These are phyloP conservation scores for Termitomyces titanicus DNA, from an alignment of 768 basidiomycete species.

Conservation along the genomic window DNA sequence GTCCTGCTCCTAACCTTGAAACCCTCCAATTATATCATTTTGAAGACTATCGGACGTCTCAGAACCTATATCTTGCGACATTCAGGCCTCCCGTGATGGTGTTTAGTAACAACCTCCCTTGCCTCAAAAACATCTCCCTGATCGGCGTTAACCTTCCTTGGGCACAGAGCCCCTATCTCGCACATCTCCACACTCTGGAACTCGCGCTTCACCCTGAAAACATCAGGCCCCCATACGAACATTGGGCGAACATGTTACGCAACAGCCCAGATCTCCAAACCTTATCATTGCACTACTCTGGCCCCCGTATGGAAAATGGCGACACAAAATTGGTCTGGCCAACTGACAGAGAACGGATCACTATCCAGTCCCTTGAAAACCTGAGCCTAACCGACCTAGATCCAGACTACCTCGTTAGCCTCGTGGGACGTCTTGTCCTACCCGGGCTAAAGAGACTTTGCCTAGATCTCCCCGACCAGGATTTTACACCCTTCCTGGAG, in stretches of 20 bases:
- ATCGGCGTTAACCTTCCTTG: constrained; percentile 67
- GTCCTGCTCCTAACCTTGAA: constrained; percentile 51
- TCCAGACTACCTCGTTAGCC: constrained; percentile 44
- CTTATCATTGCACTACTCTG: constrained; percentile 56
- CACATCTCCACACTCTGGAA: constrained; percentile 46
- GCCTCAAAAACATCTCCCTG: constrained; percentile 51
- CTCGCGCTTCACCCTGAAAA: constrained; percentile 58
- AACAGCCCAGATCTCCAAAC: constrained; percentile 42
- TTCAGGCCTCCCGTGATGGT: constrained; percentile 55
- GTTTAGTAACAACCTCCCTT: constrained; percentile 50
- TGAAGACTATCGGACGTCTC: constrained; percentile 48
- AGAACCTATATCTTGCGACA: constrained; percentile 53
- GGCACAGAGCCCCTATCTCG: constrained; percentile 47
- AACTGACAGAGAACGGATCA: constrained; percentile 27
- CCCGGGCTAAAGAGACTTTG: constrained; percentile 42
- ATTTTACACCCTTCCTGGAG: constrained; percentile 45
- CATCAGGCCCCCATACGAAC: constrained; percentile 51
- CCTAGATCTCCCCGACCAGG: constrained; percentile 53
- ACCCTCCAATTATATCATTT: constrained; percentile 65
- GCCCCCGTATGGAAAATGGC: constrained; percentile 36
- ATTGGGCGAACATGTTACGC: constrained; percentile 54
- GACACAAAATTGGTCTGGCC: constrained; percentile 36
- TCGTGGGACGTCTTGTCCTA: constrained; percentile 43
- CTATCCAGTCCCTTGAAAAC: constrained; percentile 35
- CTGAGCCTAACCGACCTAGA: constrained; percentile 55